Evolutionary conservation across 2,329 filamentous ascomycete genomes (phyloP), one percentile per base, ranked within the genome.

Genomic region (Xylaria sp.): DNA sequence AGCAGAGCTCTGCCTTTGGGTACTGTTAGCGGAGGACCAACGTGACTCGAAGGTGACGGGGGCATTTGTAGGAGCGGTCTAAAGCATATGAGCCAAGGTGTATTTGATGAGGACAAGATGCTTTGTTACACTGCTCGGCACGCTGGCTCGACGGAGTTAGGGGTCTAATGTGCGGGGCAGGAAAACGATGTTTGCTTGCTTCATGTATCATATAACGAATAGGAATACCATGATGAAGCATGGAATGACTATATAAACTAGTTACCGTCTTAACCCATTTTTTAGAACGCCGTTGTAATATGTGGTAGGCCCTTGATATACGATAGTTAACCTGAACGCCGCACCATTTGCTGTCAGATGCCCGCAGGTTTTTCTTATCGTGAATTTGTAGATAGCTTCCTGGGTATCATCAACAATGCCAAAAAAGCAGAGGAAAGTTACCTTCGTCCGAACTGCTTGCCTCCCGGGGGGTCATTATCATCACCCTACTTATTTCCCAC

Each of bases 151-250:
- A 62, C 27, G 71, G 73, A 70, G 70, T 74, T 74, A 69, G 63
- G 73, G 68, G 68, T 56, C 11, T 63, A 59, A 57, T 64, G 51
- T 65, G 54, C 53, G 55, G 60, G 61, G 34, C 12, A 21, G 62
- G 45, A 48, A 65, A 61, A 60, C 42, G 36, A 27, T 55, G 24
- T 39, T 64, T 63, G 34, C 34, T 68, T 69, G 48, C 50, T 27
- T 50, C 64, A 51, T 75, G 73, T 76, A 75, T 71, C 66, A 76
- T 74, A 72, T 61, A 65, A 67, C 65, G 64, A 69, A 58, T 24
- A 68, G 56, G 66, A 69, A 65, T 67, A 67, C 56, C 45, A 53
- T 64, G 59, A 64, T 39, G 62, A 69, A 51, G 45, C 51, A 45
- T 64, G 66, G 64, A 59, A 71, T 55, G 67, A 71, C 65, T 68